Base-by-base conservation (phyloP, 2,329 filamentous ascomycete genomes). In the Trichoderma polysporum region DNA sequence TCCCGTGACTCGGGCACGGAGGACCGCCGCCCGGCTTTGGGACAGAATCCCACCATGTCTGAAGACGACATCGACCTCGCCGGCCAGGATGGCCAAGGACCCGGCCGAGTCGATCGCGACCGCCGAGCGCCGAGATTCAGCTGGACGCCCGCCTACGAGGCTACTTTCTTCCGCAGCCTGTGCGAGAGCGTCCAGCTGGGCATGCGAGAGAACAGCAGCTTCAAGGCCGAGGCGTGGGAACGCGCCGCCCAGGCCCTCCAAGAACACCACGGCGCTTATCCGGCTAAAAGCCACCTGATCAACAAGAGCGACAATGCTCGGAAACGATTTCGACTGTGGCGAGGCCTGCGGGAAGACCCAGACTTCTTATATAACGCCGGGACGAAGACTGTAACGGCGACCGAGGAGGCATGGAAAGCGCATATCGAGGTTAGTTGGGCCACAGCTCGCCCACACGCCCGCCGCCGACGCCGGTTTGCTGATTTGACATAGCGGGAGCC, bases 271-370 rank as follows among this genome's bases (percentile, higher is more conserved):
- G 79, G 80, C 72, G 85, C 85, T 53, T 86, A 81, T 69, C 85
- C 85, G n/a, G 82, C 85, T 69, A 88, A 88, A 77, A 84, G 81
- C 71, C 86, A 88, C 64, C 82, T 88, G 39, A 86, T 88, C 75
- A 88, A 88, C 79, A 88, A 88, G 77, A 86, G 84, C 70, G 86
- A 88, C 76, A 88, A 88, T 75, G 86, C 86, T 68, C 82, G 86
- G 59, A 88, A 88, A 75, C 85, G 86, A 72, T 88, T 88, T 69
- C 84, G 86, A n/a, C 78, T 88, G 61, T 88, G 86, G 86, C 78
- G 86, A 19, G 85, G 85, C 25, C 75, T 88, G 70, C 79, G 85
- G 27, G 86, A 88, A 73, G 82, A 88, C 67, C 82, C 84, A 2
- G 83, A 85, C 13, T 88, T 88, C 67, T 74, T 81, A 3, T 88